Conservation (phyloP, 352 stramenopile species). For the Phytophthora pinifolia region DNA sequence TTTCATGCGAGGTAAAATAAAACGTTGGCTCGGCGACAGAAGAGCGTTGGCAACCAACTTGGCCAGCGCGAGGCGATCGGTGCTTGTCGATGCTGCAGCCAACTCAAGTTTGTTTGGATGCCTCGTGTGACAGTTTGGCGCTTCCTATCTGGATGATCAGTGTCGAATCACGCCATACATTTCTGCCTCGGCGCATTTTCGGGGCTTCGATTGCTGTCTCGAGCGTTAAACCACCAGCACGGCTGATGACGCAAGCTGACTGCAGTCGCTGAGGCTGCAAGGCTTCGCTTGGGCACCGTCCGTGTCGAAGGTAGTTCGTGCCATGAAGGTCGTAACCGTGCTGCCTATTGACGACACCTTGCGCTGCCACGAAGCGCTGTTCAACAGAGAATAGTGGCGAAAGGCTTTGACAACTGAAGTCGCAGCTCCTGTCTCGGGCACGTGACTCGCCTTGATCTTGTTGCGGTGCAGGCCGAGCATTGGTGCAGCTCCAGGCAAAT, state of each 20-base stretch:
- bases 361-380: too few relatives aligned
- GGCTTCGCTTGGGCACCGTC: too few relatives aligned
- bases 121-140: conserved; percentile 10
- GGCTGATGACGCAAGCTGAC: too few relatives aligned
- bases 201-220: conserved; percentile 4
- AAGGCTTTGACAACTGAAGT: not conserved
- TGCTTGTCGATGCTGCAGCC: conserved; percentile 3
- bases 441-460: conserved; percentile 1
- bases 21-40: conserved; percentile 3
- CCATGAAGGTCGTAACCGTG: too few relatives aligned
- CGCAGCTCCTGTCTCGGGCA: conserved; percentile 5
- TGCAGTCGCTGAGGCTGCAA: too few relatives aligned
- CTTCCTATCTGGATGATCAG: conserved; percentile 5
- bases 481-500: conserved; percentile 10
- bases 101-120: conserved; percentile 11
- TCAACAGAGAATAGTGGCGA: too few relatives aligned
- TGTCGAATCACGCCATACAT: conserved; percentile 18
- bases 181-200: conserved; percentile 29
- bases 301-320: too few relatives aligned
- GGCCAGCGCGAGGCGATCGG: conserved; percentile 4
- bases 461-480: conserved; percentile 11
- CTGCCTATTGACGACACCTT: too few relatives aligned
- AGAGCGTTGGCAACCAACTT: not conserved
- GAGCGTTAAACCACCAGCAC: conserved; percentile 1
- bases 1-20: not conserved